These are phyloP conservation scores for Lepidium africanum DNA, from an alignment of 345 rosid species.

Conservation along the genomic window DNA sequence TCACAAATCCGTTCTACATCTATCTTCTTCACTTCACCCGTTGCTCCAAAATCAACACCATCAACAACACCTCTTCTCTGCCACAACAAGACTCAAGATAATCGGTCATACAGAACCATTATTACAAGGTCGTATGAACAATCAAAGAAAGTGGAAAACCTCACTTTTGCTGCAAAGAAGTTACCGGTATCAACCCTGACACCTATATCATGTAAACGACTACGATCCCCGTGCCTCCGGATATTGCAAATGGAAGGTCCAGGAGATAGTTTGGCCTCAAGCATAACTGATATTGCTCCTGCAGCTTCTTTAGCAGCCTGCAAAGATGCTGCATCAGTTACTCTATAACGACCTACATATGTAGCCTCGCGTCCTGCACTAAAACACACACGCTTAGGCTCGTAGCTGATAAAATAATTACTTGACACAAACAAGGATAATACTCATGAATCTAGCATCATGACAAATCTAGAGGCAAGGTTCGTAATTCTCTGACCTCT, in stretches of 20 bases:
- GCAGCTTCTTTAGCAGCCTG: slow-evolving; percentile 95
- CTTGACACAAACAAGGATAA: not conserved
- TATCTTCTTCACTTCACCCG: slow-evolving; percentile 92
- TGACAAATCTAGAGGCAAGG: not conserved
- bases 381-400: not conserved
- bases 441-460: not conserved
- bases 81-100: slow-evolving; percentile 5
- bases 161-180: slow-evolving; percentile 94
- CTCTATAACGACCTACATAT: slow-evolving; percentile 72
- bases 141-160: not conserved
- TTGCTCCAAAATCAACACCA: slow-evolving; percentile 92
- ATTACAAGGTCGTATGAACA: not conserved
- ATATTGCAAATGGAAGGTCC: slow-evolving; percentile 82
- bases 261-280: slow-evolving; percentile 95
- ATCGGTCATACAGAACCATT: not conserved
- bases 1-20: slow-evolving; percentile 73
- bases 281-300: slow-evolving; percentile 77
- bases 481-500: slow-evolving; percentile 45
- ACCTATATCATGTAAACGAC: slow-evolving; percentile 88
- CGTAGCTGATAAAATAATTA: not conserved
- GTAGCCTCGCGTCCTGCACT: slow-evolving; percentile 58
- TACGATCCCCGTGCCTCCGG: slow-evolving; percentile 89
- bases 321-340: slow-evolving; percentile 72
- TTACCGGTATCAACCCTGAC: slow-evolving; percentile 96
- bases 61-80: slow-evolving; percentile 89